A percentile compares a stretch with the other conserved stretches of the same genome.
Conservation (phyloP, 441 rosid species). For the Aleurites moluccanus region DNA sequence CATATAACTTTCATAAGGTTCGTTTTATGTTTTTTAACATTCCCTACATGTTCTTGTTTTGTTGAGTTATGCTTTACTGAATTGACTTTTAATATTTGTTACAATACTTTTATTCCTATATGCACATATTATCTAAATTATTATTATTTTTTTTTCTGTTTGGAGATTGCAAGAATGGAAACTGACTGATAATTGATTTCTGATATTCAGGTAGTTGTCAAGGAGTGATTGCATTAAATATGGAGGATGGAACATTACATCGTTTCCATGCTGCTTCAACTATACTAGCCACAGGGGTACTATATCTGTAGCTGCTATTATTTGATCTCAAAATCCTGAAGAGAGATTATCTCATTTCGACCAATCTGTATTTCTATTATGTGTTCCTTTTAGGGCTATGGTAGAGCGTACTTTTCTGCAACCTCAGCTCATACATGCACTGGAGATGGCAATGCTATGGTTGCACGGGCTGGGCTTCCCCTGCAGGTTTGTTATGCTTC, state of each 20-base stretch:
- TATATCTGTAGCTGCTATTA: slow-evolving; percentile 7
- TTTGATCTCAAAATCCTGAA: slow-evolving; percentile 5
- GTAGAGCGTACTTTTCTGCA: slow-evolving; percentile 93
- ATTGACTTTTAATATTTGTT: background rate
- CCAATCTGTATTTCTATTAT: slow-evolving; percentile 11
- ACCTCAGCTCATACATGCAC: slow-evolving; percentile 99
- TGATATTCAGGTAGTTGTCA: slow-evolving; percentile 78
- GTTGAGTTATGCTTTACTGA: background rate
- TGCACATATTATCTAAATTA: background rate
- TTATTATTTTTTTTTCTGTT: too few species aligned
- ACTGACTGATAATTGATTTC: slow-evolving; percentile 25
- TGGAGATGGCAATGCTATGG: slow-evolving; percentile 98
- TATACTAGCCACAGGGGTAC: slow-evolving; percentile 94
- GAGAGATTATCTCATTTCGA: background rate
- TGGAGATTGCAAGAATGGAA: background rate
- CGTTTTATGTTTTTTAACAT: background rate
- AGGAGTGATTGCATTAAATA: slow-evolving; percentile 89
- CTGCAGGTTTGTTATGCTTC: slow-evolving; percentile 59
- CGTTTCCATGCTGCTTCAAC: slow-evolving; percentile 77
- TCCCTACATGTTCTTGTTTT: background rate
- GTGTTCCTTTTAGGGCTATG: slow-evolving; percentile 72
- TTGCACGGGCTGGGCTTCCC: slow-evolving; percentile 89
- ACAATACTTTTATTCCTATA: background rate
- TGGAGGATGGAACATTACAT: slow-evolving; percentile 97
- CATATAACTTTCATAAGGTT: background rate